A percentile compares a stretch with the other conserved stretches of the same genome.
These are phyloP conservation scores for Zopfia rhizophila DNA, from an alignment of 2,329 filamentous ascomycete species.

Conservation along the genomic window DNA sequence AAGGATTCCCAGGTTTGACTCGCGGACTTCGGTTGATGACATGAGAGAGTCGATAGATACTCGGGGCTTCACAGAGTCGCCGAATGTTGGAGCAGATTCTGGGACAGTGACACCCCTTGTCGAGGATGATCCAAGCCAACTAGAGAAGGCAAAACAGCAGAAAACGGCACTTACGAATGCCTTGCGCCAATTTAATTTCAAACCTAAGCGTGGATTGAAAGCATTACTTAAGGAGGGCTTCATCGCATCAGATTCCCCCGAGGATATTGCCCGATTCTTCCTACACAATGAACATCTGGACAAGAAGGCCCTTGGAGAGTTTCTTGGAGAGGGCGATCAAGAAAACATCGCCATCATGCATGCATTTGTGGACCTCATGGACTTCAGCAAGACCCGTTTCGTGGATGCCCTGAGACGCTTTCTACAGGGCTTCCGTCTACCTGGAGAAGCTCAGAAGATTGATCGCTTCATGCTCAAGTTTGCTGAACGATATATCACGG, in stretches of 20 bases:
- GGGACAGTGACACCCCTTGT: constrained; percentile 55
- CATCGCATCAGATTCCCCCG: constrained; percentile 79
- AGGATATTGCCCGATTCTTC: constrained; percentile 87
- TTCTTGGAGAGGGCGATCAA: constrained; percentile 89
- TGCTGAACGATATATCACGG: constrained; percentile 92
- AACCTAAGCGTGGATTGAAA: constrained; percentile 94
- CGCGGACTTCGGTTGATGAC: constrained; percentile 66
- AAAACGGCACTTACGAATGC: constrained; percentile 93
- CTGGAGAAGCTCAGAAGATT: constrained; percentile 97
- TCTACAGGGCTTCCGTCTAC: constrained; percentile 91
- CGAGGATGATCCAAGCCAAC: constrained; percentile 90
- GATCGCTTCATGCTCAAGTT: constrained; percentile 99
- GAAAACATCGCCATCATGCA: constrained; percentile 98
- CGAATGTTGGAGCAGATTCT: constrained; percentile 65
- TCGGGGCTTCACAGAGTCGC: constrained; percentile 68
- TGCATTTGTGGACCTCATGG: constrained; percentile 94
- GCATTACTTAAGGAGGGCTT: constrained; percentile 85
- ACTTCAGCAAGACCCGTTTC: constrained; percentile 90
- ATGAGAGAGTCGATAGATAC: constrained; percentile 82
- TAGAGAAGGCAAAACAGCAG: constrained; percentile 93
- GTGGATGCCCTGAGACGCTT: constrained; percentile 93
- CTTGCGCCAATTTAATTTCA: constrained; percentile 95
- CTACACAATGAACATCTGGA: constrained; percentile 84
- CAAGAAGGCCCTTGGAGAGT: constrained; percentile 93
- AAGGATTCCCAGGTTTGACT: constrained; percentile 55